Base-by-base conservation (phyloP, 768 basidiomycete species). In the Hemileccinum impolitum region DNA sequence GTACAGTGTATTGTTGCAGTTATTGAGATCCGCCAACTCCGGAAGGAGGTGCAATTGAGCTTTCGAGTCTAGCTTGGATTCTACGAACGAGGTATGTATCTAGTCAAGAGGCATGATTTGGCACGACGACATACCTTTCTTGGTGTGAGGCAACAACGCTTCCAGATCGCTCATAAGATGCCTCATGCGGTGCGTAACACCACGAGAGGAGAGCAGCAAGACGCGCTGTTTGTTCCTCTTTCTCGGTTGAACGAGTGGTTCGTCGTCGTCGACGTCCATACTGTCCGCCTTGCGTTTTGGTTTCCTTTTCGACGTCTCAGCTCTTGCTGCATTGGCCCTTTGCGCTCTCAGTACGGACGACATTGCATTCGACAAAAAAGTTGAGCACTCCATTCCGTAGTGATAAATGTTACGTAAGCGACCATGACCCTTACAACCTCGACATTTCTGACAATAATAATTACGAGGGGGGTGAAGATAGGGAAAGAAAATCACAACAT, bases 1-100 rank as follows among this genome's bases (percentile, higher is more conserved):
- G 73, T 96, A 99, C 17, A 99, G 74, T 4, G 94, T 79, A 64
- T 98, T 98, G 72, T 97, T 97, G 72, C 96, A 99, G 65, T 94
- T 95, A 67, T 96, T 86, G 28, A 99, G 81, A 70, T 98, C 95
- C 25, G 95, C 92, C 15, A 99, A 82, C 69, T 98, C 96, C 37
- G 96, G 96, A 25, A 99, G 75, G 34, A 97, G 82, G 56, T 90
- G 78, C 3, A 98, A 76, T 54, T 95, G 91, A 47, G 90, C 92
- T 71, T 98, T 98, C 26, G 94, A 93, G 70, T 98, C 95, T 36
- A 99, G 81, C 71, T 98, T 98, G 43, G 95, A 86, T 66, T 99
- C 96, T 99, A 60, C 34, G 6, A 45, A 51, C 52, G 47, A 26
- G 12, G 38, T 49, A 19, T 37, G 36, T 12, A 10, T 13, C 28